phyloP scores from a whole-genome alignment of 129 eudicot species.

The Apium graveolens region DNA sequence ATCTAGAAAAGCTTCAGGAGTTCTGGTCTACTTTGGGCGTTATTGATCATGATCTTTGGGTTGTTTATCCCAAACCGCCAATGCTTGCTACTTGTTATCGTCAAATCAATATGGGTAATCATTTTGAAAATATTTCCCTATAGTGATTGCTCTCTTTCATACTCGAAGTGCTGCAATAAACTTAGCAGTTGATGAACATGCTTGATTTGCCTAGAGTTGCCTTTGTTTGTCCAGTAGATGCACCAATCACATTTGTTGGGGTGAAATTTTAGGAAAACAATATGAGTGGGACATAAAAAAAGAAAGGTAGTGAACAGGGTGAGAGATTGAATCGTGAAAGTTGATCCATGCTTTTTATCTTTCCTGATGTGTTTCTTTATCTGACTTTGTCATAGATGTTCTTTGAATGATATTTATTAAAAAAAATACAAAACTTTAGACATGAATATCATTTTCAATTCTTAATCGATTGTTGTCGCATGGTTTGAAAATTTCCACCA shows the following conservation, averaged over 20 bases:
- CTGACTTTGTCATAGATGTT: neutral
- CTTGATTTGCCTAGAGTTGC: neutral
- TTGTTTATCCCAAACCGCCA: constrained; percentile 39
- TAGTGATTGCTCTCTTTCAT: neutral
- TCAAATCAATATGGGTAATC: constrained; percentile 51
- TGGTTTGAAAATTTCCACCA: neutral
- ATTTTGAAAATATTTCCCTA: neutral
- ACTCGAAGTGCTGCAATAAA: neutral
- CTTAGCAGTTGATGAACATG: neutral
- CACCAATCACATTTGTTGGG: neutral
- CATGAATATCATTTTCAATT: neutral
- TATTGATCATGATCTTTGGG: constrained; percentile 54
- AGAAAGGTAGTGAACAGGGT: neutral
- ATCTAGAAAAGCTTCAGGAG: constrained; percentile 67
- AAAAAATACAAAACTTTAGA: neutral
- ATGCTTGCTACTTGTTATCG: constrained; percentile 46
- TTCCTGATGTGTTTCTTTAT: neutral
- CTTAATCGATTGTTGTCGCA: neutral
- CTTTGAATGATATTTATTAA: too few relatives aligned
- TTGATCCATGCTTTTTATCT: neutral
- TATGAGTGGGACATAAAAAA: neutral
- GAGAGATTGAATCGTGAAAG: neutral
- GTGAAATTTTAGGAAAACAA: neutral
- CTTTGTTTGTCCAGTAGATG: neutral
- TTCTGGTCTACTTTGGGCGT: constrained; percentile 62